Conservation (phyloP, 768 basidiomycete genomes). For the Multifurca ochricompacta region DNA sequence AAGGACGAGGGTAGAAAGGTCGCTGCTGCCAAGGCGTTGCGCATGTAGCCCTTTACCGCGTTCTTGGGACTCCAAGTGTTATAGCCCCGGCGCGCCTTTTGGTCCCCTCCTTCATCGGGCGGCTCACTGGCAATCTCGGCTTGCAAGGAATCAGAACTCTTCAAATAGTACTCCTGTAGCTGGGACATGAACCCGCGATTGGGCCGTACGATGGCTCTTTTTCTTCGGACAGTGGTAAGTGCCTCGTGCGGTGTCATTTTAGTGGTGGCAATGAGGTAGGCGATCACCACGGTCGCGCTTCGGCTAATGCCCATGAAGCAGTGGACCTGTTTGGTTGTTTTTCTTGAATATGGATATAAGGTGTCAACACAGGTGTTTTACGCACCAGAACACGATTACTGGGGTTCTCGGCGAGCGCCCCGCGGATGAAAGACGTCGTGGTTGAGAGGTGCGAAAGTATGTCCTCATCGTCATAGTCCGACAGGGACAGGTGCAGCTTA, state of each 20-base stretch:
- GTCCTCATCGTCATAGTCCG: conserved; percentile 35
- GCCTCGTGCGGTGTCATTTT: conserved; percentile 26
- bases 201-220: conserved; percentile 25
- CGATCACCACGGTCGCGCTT: conserved; percentile 67
- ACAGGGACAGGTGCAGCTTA: conserved; percentile 44
- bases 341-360: background rate
- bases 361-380: background rate
- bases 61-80: background rate
- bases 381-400: conserved; percentile 44
- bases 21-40: background rate
- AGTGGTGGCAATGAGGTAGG: conserved; percentile 39
- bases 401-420: conserved; percentile 38
- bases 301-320: conserved; percentile 71
- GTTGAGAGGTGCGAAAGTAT: conserved; percentile 39
- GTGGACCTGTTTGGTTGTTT: conserved; percentile 47
- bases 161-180: conserved; percentile 22
- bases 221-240: conserved; percentile 20
- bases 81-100: background rate
- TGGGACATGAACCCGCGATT: conserved; percentile 30
- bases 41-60: background rate
- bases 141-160: background rate
- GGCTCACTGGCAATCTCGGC: background rate
- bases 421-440: conserved; percentile 46
- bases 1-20: background rate
- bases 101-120: background rate